Evolutionary conservation across 2,329 filamentous ascomycete species (phyloP).

Genomic region (Ramichloridium luteum): DNA sequence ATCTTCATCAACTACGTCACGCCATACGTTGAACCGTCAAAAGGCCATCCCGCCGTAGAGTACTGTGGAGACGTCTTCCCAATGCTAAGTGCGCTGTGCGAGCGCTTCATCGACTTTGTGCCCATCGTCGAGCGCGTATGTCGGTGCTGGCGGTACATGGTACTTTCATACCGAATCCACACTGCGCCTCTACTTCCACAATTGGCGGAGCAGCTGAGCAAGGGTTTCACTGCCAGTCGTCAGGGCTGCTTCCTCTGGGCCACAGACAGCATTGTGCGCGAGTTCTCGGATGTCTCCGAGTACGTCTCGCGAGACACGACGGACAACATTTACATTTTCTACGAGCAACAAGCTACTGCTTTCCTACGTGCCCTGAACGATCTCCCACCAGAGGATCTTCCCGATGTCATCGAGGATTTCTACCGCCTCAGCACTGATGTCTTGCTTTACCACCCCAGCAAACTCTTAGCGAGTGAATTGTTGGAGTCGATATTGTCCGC

Average conservation of each 20-base stretch:
- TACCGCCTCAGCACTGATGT: slow-evolving; percentile 88
- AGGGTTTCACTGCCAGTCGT: slow-evolving; percentile 70
- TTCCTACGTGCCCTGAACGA: slow-evolving; percentile 86
- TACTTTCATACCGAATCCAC: slow-evolving; percentile 84
- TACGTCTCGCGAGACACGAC: slow-evolving; percentile 71
- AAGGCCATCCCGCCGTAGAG: slow-evolving; percentile 82
- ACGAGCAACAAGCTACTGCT: slow-evolving; percentile 80
- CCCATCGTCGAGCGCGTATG: slow-evolving; percentile 91
- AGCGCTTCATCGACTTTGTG: slow-evolving; percentile 72
- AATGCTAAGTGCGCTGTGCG: slow-evolving; percentile 70
- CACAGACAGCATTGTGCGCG: slow-evolving; percentile 82
- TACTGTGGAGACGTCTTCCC: slow-evolving; percentile 94
- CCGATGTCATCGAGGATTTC: slow-evolving; percentile 88
- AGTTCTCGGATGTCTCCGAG: slow-evolving; percentile 85
- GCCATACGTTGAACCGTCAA: slow-evolving; percentile 57
- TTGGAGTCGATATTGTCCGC: slow-evolving; percentile 77
- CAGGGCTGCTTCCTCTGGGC: slow-evolving; percentile 99
- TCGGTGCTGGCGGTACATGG: slow-evolving; percentile 92
- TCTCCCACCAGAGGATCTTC: slow-evolving; percentile 62
- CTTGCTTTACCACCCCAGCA: slow-evolving; percentile 80
- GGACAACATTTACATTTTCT: slow-evolving; percentile 84
- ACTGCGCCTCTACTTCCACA: slow-evolving; percentile 74
- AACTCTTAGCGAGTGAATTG: slow-evolving; percentile 66
- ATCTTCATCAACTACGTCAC: slow-evolving; percentile 71
- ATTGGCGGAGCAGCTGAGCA: slow-evolving; percentile 78